Base-by-base conservation (phyloP, 2,329 filamentous ascomycete genomes). In the Aureobasidium musti region DNA sequence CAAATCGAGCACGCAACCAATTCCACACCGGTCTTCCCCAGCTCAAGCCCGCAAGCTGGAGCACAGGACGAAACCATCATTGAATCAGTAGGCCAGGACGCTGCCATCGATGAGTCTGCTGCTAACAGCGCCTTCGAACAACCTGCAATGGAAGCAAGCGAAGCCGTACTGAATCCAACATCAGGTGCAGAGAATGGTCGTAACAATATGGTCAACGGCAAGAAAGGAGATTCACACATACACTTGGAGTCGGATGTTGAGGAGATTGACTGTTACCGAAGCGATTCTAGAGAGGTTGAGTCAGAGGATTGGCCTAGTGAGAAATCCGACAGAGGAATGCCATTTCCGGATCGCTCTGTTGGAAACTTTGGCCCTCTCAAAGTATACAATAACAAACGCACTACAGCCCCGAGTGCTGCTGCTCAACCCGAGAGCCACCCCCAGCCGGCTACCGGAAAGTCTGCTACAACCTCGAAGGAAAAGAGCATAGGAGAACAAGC, bases 171-270 rank as follows among this genome's bases (percentile, higher is more conserved):
- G 19, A 5, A 7, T n/a, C 30, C 50, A 14, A 21, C 30, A 21
- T 10, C 13, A 23, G 19, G 11, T 30, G n/a, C 28, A 23, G 11
- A 14, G 50, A 56, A 28, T 14, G 14, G 30, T 26, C 59, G 7
- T n/a, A 14, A 49, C 2, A 30, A 35, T 23, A 10, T 41, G 13
- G 13, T 30, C 3, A 49, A 47, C 5, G 3, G 21, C n/a, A 23
- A 49, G 28, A 49, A 33, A 23, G 17, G n/a, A 39, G 3, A n/a
- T 43, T 21, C 23, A 45, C 21, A 41, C 19, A 30, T 5, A 5
- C 17, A 49, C 21, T 37, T 30, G n/a, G 59, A 52, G 13, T 6
- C 33, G n/a, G 43, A 63, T 52, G 59, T 63, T 17, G 43, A 63
- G 35, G 23, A 41, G 5, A 52, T 63, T 10, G 26, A 52, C 1